Base-by-base conservation (phyloP, 2,329 filamentous ascomycete genomes). In the Colletotrichum noveboracense region DNA sequence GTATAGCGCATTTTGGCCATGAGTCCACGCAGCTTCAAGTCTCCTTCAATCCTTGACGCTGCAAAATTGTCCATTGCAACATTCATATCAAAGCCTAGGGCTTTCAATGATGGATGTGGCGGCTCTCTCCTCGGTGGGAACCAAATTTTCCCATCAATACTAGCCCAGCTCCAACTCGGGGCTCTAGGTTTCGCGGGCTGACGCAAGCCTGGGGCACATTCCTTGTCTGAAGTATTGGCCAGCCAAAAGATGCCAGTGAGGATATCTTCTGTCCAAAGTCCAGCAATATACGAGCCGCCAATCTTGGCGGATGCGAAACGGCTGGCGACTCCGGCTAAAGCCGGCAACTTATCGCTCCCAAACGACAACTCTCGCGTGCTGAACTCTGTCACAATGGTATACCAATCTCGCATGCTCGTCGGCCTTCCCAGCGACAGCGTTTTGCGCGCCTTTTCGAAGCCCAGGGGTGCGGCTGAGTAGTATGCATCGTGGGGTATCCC, bases 371-470 rank as follows among this genome's bases (percentile, higher is more conserved):
- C 26, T 26, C 26, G 26, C 26, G 26, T 26, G 26, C 26, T 26
- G 26, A 24, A 28, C 28, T 69, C 66, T 32, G 10, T 12, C 3
- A 56, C 52, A 26, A 60, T 34, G 12, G n/a, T 18, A 1, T 66
- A 48, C 38, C 26, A 66, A 18, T 66, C 1, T 21, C 4, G 0
- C 13, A 58, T 6, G 14, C 21, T 58, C 13, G 26, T 14, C 2
- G 55, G 6, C 3, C 1, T 28, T 14, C 55, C 55, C 2, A 58
- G 13, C 6, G 14, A 16, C 4, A 58, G 0, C 0, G 0, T 30
- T 34, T 26, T 34, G 3, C 21, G 34, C 9, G 18, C 30, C 1
- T 3, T 2, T 2, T 48, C 43, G 1, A 48, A 48, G 10, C 43
- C 2, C 3, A 48, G 1, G n/a, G 43, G 43, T 21, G n/a, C 0